Evolutionary conservation across 208 protist species (phyloP).

Genomic region (Crithidia bombi): DNA sequence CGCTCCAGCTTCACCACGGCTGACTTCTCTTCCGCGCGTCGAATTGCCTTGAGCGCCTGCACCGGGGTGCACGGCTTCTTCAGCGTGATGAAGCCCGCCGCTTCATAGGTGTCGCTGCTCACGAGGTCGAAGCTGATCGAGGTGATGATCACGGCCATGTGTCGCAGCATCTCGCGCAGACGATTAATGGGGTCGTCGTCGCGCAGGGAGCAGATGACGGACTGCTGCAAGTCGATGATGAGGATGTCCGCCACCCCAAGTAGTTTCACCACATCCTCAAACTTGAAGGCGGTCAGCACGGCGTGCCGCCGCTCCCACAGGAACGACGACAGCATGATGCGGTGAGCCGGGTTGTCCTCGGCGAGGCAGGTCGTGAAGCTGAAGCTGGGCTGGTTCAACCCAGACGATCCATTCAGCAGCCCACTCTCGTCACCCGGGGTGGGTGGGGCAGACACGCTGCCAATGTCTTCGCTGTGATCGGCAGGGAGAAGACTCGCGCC

Average conservation of each 20-base stretch:
- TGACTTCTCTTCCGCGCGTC: constrained; percentile 80
- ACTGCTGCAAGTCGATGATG: constrained; percentile 86
- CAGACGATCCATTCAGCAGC: constrained; percentile 12
- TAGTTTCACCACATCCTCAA: constrained; percentile 76
- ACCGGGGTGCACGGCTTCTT: constrained; percentile 86
- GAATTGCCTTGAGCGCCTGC: constrained; percentile 75
- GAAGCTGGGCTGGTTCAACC: constrained; percentile 33
- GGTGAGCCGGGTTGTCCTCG: constrained; percentile 81
- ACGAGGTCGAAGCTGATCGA: constrained; percentile 59
- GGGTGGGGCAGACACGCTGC: constrained; percentile 20
- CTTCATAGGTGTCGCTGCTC: constrained; percentile 67
- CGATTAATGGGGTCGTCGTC: constrained; percentile 67
- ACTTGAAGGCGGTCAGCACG: constrained; percentile 75
- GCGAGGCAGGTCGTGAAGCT: constrained; percentile 88
- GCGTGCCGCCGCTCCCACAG: constrained; percentile 90
- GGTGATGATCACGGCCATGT: constrained; percentile 87
- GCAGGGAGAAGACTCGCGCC: constrained; percentile 4
- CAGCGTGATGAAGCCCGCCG: constrained; percentile 83
- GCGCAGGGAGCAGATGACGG: constrained; percentile 48
- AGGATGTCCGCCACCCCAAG: constrained; percentile 83
- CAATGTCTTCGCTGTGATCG: constrained; percentile 16
- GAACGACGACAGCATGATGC: constrained; percentile 88
- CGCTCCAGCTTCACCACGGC: constrained; percentile 72
- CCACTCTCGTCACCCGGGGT: constrained; percentile 19
- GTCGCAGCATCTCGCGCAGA: constrained; percentile 75